Percentiles rank a stretch among this genome's conserved stretches.
Evolutionary conservation across 768 basidiomycete species (phyloP).

Genomic region (Saitozyma podzolica): DNA sequence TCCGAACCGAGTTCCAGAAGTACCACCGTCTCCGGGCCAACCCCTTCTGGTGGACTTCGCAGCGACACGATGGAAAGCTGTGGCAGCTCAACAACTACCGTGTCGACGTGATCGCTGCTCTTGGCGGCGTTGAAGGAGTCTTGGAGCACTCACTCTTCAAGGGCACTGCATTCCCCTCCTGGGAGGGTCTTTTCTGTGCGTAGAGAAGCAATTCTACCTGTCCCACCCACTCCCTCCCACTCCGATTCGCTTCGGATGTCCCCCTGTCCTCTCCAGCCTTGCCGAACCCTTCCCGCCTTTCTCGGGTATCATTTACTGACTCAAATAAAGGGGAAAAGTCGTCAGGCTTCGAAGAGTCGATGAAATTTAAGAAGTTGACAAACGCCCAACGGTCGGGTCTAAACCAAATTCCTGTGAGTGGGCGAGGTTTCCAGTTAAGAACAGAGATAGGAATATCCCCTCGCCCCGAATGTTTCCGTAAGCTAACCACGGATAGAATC

Average conservation of each 20-base stretch:
- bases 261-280: neutral
- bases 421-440: too few species aligned
- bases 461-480: too few species aligned
- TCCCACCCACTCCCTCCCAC: too few species aligned
- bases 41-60: conserved; percentile 99
- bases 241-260: neutral
- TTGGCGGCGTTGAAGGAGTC: conserved; percentile 59
- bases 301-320: too few species aligned
- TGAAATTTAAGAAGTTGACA: conserved; percentile 64
- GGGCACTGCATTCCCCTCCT: conserved; percentile 88
- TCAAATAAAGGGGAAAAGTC: neutral
- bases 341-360: conserved; percentile 64
- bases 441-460: too few species aligned
- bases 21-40: conserved; percentile 74
- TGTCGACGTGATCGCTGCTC: conserved; percentile 95
- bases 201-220: conserved; percentile 44
- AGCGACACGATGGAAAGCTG: conserved; percentile 91
- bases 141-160: conserved; percentile 96
- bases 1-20: conserved; percentile 96
- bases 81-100: conserved; percentile 99
- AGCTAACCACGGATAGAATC: conserved; percentile 58
- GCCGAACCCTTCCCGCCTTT: neutral
- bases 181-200: conserved; percentile 99
- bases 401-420: conserved; percentile 61
- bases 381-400: conserved; percentile 96